These are phyloP conservation scores for Talaromyces piceae DNA, from an alignment of 2,329 filamentous ascomycete species.

Conservation along the genomic window DNA sequence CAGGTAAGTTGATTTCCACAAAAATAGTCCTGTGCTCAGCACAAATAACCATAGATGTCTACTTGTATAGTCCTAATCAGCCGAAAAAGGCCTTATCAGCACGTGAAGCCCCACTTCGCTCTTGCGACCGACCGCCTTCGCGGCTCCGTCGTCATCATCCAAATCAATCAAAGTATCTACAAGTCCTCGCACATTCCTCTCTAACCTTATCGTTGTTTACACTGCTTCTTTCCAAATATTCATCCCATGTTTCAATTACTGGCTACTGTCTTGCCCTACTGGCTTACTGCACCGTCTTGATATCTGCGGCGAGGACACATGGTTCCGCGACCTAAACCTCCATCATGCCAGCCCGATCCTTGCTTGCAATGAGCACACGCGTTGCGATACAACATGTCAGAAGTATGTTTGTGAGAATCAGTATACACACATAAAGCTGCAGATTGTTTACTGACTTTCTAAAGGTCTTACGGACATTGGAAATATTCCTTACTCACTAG, in stretches of 20 bases:
- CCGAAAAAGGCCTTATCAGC: neutral
- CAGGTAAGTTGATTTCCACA: neutral
- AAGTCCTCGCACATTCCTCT: neutral
- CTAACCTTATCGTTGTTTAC: neutral
- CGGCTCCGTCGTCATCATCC: neutral
- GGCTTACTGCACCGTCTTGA: slow-evolving; percentile 6
- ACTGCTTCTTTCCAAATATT: neutral
- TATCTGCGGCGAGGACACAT: neutral
- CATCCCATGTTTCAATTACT: slow-evolving; percentile 8
- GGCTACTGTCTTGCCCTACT: neutral
- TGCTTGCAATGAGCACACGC: slow-evolving; percentile 12
- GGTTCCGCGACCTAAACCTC: neutral
- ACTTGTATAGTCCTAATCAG: neutral
- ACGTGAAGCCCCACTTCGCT: neutral
- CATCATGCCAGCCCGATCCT: slow-evolving; percentile 11
- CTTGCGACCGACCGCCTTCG: neutral
- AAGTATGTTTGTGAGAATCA: slow-evolving; percentile 5
- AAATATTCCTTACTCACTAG: slow-evolving; percentile 58
- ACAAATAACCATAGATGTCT: neutral
- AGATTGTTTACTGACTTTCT: slow-evolving; percentile 3
- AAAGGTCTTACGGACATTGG: slow-evolving; percentile 62
- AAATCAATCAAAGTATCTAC: neutral
- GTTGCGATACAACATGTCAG: slow-evolving; percentile 9
- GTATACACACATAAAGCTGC: neutral
- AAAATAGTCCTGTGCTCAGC: neutral